Evolutionary conservation across 805 yeast species (phyloP).

Genomic region (Kluyveromyces siamensis): DNA sequence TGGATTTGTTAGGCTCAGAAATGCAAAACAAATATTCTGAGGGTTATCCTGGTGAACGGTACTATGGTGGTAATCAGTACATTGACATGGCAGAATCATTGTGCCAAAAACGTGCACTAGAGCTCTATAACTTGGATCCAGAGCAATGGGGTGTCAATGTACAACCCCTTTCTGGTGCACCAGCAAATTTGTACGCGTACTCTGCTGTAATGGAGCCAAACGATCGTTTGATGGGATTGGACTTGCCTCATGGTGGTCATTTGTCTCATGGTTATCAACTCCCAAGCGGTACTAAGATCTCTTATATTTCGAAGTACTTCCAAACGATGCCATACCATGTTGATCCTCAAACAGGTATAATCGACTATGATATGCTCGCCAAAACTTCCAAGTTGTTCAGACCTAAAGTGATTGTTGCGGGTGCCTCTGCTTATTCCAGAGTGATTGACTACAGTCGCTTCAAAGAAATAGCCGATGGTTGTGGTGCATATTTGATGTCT

Average conservation of each 20-base stretch:
- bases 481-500: slow-evolving; percentile 84
- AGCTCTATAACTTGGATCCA: slow-evolving; percentile 68
- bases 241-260: slow-evolving; percentile 97
- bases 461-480: slow-evolving; percentile 84
- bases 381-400: slow-evolving; percentile 78
- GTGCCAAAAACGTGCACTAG: slow-evolving; percentile 86
- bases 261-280: slow-evolving; percentile 96
- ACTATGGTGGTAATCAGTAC: slow-evolving; percentile 95
- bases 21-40: slow-evolving; percentile 98
- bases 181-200: slow-evolving; percentile 90
- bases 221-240: slow-evolving; percentile 94
- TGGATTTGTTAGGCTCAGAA: slow-evolving; percentile 90
- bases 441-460: slow-evolving; percentile 82
- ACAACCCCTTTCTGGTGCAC: slow-evolving; percentile 91
- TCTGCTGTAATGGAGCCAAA: slow-evolving; percentile 82
- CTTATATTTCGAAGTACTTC: slow-evolving; percentile 87
- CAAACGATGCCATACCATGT: slow-evolving; percentile 97
- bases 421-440: slow-evolving; percentile 94
- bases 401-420: slow-evolving; percentile 93
- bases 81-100: slow-evolving; percentile 85
- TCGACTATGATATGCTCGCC: slow-evolving; percentile 84
- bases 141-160: slow-evolving; percentile 96
- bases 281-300: slow-evolving; percentile 70
- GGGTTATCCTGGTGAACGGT: slow-evolving; percentile 97
- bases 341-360: slow-evolving; percentile 75